phyloP scores from a whole-genome alignment of 2,329 filamentous ascomycete species.

The Neoscytalidium dimidiatum region DNA sequence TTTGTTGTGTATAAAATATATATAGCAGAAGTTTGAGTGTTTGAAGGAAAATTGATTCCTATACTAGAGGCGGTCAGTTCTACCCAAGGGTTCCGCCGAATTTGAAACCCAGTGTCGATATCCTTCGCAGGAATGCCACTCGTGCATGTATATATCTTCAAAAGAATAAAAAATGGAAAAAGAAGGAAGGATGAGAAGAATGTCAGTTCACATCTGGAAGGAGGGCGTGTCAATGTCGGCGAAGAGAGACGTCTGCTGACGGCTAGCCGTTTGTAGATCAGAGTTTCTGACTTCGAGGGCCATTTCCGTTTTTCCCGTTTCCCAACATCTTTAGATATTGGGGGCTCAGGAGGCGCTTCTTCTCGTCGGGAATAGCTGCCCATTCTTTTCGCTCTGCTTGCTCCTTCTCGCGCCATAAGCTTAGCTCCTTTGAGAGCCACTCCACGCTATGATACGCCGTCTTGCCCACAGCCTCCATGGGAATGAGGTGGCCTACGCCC shows the following conservation, averaged over 20 bases:
- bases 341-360: slow-evolving; percentile 1
- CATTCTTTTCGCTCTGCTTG: not conserved
- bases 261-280: not conserved
- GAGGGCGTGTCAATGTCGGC: not conserved
- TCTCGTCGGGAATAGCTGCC: not conserved
- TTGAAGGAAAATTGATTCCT: not conserved
- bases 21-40: too few species aligned
- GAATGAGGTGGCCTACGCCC: slow-evolving; percentile 74
- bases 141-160: too few species aligned
- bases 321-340: not conserved
- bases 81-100: too few species aligned
- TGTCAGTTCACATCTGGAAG: too few species aligned
- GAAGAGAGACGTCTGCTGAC: not conserved
- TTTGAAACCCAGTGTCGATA: too few species aligned
- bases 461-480: slow-evolving; percentile 73
- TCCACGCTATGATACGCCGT: slow-evolving; percentile 57
- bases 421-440: slow-evolving; percentile 24
- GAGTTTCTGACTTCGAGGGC: not conserved
- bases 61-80: too few species aligned
- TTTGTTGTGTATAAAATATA: not conserved
- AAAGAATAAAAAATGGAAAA: too few species aligned
- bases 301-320: slow-evolving; percentile 2
- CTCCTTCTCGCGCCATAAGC: slow-evolving; percentile 24
- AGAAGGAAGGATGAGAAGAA: too few species aligned
- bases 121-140: too few species aligned